Conservation (phyloP, 495 filamentous ascomycete genomes). For the Aspergillus heteromorphus region DNA sequence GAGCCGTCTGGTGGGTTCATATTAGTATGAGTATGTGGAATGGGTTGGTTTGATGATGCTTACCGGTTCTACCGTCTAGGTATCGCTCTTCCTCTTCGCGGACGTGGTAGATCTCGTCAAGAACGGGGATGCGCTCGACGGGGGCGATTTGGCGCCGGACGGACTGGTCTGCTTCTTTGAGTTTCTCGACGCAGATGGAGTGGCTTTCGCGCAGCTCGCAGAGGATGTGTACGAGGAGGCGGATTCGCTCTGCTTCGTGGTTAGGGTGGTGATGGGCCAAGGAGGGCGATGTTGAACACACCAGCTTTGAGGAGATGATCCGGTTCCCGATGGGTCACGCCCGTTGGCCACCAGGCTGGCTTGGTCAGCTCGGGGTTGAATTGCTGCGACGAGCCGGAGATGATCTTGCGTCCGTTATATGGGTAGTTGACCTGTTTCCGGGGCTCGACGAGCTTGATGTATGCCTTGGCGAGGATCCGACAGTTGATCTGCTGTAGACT, state of each 20-base stretch:
- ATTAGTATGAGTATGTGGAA: background rate
- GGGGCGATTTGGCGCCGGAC: conserved; percentile 39
- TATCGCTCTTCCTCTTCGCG: conserved; percentile 57
- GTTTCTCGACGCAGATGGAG: conserved; percentile 29
- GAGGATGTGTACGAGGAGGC: conserved; percentile 56
- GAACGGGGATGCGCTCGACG: conserved; percentile 30
- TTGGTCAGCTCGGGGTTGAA: conserved; percentile 38
- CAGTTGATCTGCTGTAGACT: conserved; percentile 68
- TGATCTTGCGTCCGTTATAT: conserved; percentile 57
- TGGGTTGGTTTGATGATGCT: conserved; percentile 5
- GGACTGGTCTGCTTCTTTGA: conserved; percentile 38
- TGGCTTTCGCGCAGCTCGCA: conserved; percentile 36
- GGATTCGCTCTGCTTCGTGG: conserved; percentile 49
- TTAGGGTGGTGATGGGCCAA: background rate
- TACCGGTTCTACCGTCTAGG: conserved; percentile 52
- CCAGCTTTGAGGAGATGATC: conserved; percentile 72
- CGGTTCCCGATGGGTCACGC: conserved; percentile 66
- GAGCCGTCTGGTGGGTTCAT: conserved; percentile 10
- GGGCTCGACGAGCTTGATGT: conserved; percentile 74
- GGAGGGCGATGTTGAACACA: conserved; percentile 23
- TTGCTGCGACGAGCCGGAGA: conserved; percentile 29
- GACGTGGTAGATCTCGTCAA: conserved; percentile 64
- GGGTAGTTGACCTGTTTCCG: conserved; percentile 80
- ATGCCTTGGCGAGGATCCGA: conserved; percentile 63
- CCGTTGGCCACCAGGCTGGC: conserved; percentile 75